Evolutionary conservation across 129 eudicot species (phyloP).

Genomic region (Artemisia tridentata): DNA sequence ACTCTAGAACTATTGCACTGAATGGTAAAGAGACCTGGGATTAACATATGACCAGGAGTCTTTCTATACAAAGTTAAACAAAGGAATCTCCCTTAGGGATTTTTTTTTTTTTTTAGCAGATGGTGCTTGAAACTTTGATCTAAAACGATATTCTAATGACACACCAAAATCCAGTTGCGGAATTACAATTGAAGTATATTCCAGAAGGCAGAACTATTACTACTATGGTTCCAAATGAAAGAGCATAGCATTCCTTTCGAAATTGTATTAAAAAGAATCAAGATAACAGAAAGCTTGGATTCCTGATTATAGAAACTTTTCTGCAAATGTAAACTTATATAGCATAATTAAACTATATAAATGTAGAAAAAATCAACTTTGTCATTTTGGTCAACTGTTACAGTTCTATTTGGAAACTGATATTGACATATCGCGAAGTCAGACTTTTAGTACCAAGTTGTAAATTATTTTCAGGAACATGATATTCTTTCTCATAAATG

Average conservation of each 20-base stretch:
- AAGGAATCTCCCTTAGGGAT: constrained; percentile 62
- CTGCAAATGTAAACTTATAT: constrained; percentile 35
- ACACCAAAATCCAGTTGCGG: constrained; percentile 83
- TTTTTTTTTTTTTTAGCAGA: constrained; percentile 39
- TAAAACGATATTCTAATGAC: constrained; percentile 48
- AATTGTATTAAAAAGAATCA: constrained; percentile 53
- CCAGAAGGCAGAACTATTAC: constrained; percentile 37
- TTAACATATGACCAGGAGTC: constrained; percentile 69
- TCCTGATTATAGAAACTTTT: constrained; percentile 57
- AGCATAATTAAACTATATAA: constrained; percentile 16
- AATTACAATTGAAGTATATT: constrained; percentile 42
- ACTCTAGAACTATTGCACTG: constrained; percentile 76
- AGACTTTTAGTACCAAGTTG: no score
- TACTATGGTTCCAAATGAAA: constrained; percentile 72
- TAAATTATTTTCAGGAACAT: no score
- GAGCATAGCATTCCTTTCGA: constrained; percentile 58
- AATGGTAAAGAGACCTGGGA: constrained; percentile 83
- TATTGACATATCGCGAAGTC: no score
- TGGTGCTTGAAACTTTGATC: constrained; percentile 59
- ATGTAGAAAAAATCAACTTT: background rate
- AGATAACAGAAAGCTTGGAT: constrained; percentile 42
- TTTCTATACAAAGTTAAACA: constrained; percentile 65
- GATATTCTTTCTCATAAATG: no score
- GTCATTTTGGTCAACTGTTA: no score
- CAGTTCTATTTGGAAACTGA: no score